phyloP scores from a whole-genome alignment of 2,329 filamentous ascomycete genomes.

The Periconia sp. region DNA sequence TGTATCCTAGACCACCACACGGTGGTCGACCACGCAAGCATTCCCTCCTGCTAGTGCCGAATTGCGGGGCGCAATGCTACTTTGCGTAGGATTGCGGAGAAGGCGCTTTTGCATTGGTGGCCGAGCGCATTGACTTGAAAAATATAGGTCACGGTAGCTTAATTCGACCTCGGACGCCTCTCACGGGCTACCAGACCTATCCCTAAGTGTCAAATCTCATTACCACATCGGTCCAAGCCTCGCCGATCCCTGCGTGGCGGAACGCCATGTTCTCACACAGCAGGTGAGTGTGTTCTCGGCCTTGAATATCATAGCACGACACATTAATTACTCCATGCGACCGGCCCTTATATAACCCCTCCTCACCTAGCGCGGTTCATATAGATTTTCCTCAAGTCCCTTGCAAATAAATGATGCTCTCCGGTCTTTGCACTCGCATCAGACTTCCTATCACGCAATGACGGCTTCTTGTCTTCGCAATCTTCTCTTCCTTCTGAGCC shows the following conservation, averaged over 20 bases:
- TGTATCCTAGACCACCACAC: constrained; percentile 11
- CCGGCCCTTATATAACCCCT: constrained; percentile 42
- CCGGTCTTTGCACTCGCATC: constrained; percentile 34
- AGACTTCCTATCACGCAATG: constrained; percentile 39
- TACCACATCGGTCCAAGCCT: constrained; percentile 37
- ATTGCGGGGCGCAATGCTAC: constrained; percentile 34
- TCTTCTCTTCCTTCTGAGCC: constrained; percentile 26
- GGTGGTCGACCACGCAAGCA: constrained; percentile 3
- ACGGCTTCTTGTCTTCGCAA: constrained; percentile 38
- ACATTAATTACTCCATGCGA: constrained; percentile 44
- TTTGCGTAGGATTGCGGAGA: constrained; percentile 36
- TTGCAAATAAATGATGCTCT: constrained; percentile 42
- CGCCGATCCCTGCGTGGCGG: constrained; percentile 42
- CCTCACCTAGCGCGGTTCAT: constrained; percentile 38
- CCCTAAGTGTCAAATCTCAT: constrained; percentile 24
- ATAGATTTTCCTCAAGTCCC: constrained; percentile 37
- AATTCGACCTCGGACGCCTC: constrained; percentile 24
- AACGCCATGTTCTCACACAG: constrained; percentile 27
- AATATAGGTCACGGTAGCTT: constrained; percentile 27
- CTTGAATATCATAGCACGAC: constrained; percentile 33
- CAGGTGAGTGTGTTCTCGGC: constrained; percentile 40
- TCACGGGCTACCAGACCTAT: constrained; percentile 25
- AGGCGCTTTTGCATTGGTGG: constrained; percentile 20
- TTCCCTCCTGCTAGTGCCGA: constrained; percentile 26
- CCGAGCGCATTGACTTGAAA: constrained; percentile 17